A percentile compares a stretch with the other conserved stretches of the same genome.
These are phyloP conservation scores for Quercus variabilis DNA, from an alignment of 306 rosid genomes.

Conservation along the genomic window DNA sequence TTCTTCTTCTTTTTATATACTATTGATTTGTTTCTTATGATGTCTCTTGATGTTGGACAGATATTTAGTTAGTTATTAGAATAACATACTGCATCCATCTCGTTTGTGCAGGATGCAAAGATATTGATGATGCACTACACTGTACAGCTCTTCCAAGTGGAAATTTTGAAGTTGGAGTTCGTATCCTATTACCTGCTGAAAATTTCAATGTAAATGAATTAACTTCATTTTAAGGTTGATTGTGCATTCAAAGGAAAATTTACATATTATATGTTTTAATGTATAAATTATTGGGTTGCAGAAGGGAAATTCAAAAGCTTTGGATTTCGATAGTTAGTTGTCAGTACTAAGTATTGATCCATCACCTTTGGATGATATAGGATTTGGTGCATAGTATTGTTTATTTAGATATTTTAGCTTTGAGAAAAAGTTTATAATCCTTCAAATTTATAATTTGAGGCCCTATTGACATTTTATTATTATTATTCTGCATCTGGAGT, in stretches of 20 bases:
- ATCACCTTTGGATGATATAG: not conserved
- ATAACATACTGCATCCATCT: conserved; percentile 11
- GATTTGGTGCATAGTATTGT: not conserved
- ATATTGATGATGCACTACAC: conserved; percentile 97
- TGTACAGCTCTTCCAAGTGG: conserved; percentile 92
- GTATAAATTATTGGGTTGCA: not conserved
- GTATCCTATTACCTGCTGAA: conserved; percentile 58
- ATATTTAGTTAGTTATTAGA: not conserved
- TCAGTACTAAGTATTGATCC: not conserved
- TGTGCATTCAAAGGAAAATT: not conserved
- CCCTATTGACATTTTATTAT: not conserved
- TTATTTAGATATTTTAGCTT: not conserved
- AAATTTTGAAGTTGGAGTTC: conserved; percentile 97
- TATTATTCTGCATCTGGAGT: not conserved
- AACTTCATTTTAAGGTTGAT: not conserved
- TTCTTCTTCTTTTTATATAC: not conserved
- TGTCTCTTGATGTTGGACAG: not conserved
- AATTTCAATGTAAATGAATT: not conserved
- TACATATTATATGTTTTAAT: not conserved
- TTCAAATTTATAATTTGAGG: not conserved
- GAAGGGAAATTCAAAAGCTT: not conserved
- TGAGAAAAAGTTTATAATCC: not conserved
- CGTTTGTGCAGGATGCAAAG: conserved; percentile 79
- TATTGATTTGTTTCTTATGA: not conserved
- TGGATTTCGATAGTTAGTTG: not conserved